Conservation (phyloP, 2,329 filamentous ascomycete species). For the Cladophialophora exuberans region DNA sequence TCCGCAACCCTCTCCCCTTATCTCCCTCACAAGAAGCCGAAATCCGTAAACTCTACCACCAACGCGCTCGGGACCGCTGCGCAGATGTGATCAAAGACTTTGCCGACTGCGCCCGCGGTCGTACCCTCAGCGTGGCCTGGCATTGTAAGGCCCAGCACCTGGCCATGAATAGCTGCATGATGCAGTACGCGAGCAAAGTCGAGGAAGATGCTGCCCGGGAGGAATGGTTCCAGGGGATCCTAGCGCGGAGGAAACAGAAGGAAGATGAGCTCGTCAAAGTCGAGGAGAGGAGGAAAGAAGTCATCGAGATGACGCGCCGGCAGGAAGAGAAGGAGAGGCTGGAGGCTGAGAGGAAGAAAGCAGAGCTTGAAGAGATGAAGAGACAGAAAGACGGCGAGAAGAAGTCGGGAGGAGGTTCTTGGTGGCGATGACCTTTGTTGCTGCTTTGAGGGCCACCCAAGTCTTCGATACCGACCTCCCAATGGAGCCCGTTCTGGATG, state of each 20-base stretch:
- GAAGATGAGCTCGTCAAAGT: constrained; percentile 59
- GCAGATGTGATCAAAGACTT: constrained; percentile 84
- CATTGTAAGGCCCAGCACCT: constrained; percentile 78
- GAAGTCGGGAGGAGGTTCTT: constrained; percentile 14
- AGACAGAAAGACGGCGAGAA: constrained; percentile 15
- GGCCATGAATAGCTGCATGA: constrained; percentile 94
- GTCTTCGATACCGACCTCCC: not conserved
- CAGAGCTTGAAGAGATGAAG: constrained; percentile 16
- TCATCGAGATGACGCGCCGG: constrained; percentile 38
- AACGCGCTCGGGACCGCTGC: constrained; percentile 75
- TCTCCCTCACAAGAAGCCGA: constrained; percentile 80
- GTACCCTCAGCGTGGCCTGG: constrained; percentile 86
- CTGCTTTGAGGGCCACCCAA: not conserved
- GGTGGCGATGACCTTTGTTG: constrained; percentile 20
- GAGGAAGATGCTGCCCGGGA: constrained; percentile 87
- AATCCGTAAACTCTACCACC: constrained; percentile 79
- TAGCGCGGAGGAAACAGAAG: constrained; percentile 69
- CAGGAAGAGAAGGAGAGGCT: constrained; percentile 31
- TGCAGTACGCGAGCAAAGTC: constrained; percentile 82
- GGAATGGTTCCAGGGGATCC: constrained; percentile 85
- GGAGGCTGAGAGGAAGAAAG: constrained; percentile 23
- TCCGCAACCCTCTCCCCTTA: constrained; percentile 78
- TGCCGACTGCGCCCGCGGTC: constrained; percentile 82
- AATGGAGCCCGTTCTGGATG: not conserved
- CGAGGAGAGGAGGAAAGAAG: constrained; percentile 45